A percentile compares a stretch with the other conserved stretches of the same genome.
Conservation (phyloP, 768 basidiomycete species). For the Termitomyces sp. region DNA sequence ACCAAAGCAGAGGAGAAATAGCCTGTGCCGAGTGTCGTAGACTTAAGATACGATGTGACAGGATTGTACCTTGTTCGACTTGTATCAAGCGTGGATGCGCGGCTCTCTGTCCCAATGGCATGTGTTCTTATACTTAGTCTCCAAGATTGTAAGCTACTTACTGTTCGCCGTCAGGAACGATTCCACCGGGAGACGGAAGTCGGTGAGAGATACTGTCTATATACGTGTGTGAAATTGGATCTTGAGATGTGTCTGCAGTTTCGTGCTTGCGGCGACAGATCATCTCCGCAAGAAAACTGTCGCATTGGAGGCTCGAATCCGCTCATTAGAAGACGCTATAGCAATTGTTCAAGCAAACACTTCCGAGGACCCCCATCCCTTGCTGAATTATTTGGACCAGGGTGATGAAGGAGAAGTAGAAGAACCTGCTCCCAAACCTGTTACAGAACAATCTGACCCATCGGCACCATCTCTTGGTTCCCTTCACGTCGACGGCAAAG, state of each 20-base stretch:
- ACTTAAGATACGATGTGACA: conserved; percentile 40
- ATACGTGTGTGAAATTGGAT: neutral
- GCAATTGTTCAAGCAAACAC: conserved; percentile 41
- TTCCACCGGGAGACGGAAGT: conserved; percentile 54
- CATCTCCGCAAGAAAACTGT: conserved; percentile 46
- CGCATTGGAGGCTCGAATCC: conserved; percentile 48
- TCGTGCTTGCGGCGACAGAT: conserved; percentile 50
- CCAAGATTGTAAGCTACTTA: neutral
- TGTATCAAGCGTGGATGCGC: conserved; percentile 51
- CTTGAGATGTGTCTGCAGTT: conserved; percentile 26
- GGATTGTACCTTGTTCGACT: conserved; percentile 41
- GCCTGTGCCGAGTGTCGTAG: conserved; percentile 43
- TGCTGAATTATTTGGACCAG: conserved; percentile 28
- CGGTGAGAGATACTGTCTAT: conserved; percentile 30
- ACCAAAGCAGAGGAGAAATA: conserved; percentile 35
- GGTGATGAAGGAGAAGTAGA: conserved; percentile 32
- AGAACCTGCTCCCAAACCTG: conserved; percentile 24
- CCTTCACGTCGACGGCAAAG: conserved; percentile 40
- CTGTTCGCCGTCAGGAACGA: conserved; percentile 34
- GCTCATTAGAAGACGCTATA: conserved; percentile 51
- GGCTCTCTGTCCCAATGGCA: conserved; percentile 52
- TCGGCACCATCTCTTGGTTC: conserved; percentile 33
- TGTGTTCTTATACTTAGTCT: conserved; percentile 7
- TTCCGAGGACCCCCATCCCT: conserved; percentile 38
- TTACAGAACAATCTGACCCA: conserved; percentile 24